Base-by-base conservation (phyloP, 352 stramenopile species). In the Phytopythium helicoides region DNA sequence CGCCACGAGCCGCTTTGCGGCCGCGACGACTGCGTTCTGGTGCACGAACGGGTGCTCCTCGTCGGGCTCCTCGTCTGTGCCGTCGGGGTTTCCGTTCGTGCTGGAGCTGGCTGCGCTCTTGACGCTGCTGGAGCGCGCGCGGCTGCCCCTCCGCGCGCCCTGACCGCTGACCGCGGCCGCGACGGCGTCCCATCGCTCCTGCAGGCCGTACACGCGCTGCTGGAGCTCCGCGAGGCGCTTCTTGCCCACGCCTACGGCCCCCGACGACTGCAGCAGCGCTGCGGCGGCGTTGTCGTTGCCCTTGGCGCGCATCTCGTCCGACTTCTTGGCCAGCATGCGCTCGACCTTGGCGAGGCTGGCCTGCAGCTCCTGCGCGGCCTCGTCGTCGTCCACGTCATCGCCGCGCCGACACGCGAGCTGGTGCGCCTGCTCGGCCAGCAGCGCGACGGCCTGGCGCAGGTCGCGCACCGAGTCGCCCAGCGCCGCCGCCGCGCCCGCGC, bases 231-330 rank as follows among this genome's bases (percentile, higher is more conserved):
- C 6, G 4, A 90, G 54, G 35, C 73, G 50, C 21, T 31, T 51
- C 22, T 61, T 47, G 6, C 65, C 78, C 10, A 66, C 46, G 1
- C 65, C 66, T 28, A 89, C 78, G 1, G 68, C 57, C 18, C 34
- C 41, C 9, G 81, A 72, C 18, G 78, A 78, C 48, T 89, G 76
- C 46, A 70, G 59, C 38, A 92, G 72, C 54, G 76, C 68, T 15
- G 65, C 51, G 19, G 70, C 68, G 14, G 81, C 81, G 16, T 51
- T 57, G 19, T 81, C 72, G 53, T 89, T 92, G 23, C 76, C 73
- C 52, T 89, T 92, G 15, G 44, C 36, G 52, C 68, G 69, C 78
- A 92, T 89, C 52, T 92, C 81, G n/a, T 85, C 73, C 58, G 78
- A 74, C 62, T 92, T 92, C 53, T 87, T 87, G 25, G 44, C 56